These are phyloP conservation scores for Pichia manshurica DNA, from an alignment of 805 yeast genomes.

Conservation along the genomic window DNA sequence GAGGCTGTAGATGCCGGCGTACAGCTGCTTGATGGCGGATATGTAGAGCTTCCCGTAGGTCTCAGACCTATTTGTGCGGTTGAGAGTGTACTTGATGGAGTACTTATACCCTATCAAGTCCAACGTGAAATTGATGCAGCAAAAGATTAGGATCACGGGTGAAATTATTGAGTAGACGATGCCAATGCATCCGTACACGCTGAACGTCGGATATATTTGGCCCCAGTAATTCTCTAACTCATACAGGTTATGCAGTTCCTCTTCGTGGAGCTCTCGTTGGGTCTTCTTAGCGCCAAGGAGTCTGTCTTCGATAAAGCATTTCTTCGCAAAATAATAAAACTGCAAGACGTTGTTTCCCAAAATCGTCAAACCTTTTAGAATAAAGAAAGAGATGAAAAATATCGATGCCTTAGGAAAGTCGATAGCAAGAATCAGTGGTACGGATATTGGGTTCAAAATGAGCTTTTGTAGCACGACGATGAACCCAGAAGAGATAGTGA, in stretches of 20 bases:
- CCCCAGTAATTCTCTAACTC: slow-evolving; percentile 62
- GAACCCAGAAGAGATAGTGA: slow-evolving; percentile 77
- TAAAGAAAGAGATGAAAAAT: slow-evolving; percentile 73
- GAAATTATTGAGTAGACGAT: slow-evolving; percentile 73
- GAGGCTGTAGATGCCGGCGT: slow-evolving; percentile 75
- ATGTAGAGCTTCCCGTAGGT: slow-evolving; percentile 70
- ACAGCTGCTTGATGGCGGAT: slow-evolving; percentile 66
- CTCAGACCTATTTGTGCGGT: slow-evolving; percentile 48
- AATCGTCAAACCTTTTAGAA: slow-evolving; percentile 69
- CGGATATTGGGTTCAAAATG: slow-evolving; percentile 63
- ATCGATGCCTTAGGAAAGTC: slow-evolving; percentile 83
- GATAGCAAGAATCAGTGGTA: slow-evolving; percentile 65
- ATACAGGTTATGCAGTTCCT: slow-evolving; percentile 34
- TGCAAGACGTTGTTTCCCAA: slow-evolving; percentile 69
- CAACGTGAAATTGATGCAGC: slow-evolving; percentile 50
- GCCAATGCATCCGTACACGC: slow-evolving; percentile 74
- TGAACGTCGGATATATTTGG: slow-evolving; percentile 64
- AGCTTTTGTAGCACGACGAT: slow-evolving; percentile 56
- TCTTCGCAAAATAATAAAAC: slow-evolving; percentile 42
- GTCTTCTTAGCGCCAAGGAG: slow-evolving; percentile 40
- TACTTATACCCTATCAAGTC: slow-evolving; percentile 66
- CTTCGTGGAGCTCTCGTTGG: slow-evolving; percentile 50
- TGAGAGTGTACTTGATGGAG: slow-evolving; percentile 53
- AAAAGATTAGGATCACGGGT: slow-evolving; percentile 65
- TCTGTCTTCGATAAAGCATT: slow-evolving; percentile 31